A percentile compares a stretch with the other conserved stretches of the same genome.
Conservation (phyloP, 1,284 basidiomycete genomes). For the Anthracocystis walkeri region DNA sequence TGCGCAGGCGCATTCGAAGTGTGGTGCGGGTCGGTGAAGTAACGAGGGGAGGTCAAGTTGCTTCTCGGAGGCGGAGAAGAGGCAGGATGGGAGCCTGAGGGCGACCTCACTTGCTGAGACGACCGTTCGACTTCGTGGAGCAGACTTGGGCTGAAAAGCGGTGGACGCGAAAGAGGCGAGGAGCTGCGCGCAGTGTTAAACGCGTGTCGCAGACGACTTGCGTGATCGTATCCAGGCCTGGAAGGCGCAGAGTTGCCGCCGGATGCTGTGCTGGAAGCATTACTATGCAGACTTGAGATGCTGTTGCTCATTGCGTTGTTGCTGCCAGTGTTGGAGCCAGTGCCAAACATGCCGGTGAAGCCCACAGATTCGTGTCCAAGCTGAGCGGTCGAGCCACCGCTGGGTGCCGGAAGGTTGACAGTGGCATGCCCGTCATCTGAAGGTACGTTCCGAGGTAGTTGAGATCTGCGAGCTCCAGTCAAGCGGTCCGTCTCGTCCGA, state of each 20-base stretch:
- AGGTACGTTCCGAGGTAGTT: constrained; percentile 17
- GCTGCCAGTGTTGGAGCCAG: constrained; percentile 1
- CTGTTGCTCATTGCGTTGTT: constrained; percentile 35
- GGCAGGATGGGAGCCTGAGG: constrained; percentile 38
- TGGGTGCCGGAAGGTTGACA: constrained; percentile 34
- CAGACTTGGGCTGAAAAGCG: constrained; percentile 42
- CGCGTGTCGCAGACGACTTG: constrained; percentile 38
- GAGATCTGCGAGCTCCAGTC: constrained; percentile 13
- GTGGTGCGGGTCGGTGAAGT: constrained; percentile 32
- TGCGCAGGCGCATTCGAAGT: constrained; percentile 22
- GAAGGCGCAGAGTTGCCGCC: constrained; percentile 15
- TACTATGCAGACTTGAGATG: constrained; percentile 31
- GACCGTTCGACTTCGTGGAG: constrained; percentile 36
- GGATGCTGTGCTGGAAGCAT: background rate
- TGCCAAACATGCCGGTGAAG: constrained; percentile 6
- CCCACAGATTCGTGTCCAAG: constrained; percentile 21
- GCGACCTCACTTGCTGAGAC: constrained; percentile 24
- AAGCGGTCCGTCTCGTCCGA: constrained; percentile 30
- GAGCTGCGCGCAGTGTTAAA: constrained; percentile 45
- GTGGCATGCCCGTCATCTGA: constrained; percentile 40
- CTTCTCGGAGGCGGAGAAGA: constrained; percentile 43
- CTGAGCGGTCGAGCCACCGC: background rate
- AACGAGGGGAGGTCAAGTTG: constrained; percentile 42
- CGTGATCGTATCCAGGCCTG: constrained; percentile 30
- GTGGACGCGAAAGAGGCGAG: constrained; percentile 42